These are phyloP conservation scores for Kodamaea fungicola DNA, from an alignment of 1,139 yeast genomes.

Conservation along the genomic window DNA sequence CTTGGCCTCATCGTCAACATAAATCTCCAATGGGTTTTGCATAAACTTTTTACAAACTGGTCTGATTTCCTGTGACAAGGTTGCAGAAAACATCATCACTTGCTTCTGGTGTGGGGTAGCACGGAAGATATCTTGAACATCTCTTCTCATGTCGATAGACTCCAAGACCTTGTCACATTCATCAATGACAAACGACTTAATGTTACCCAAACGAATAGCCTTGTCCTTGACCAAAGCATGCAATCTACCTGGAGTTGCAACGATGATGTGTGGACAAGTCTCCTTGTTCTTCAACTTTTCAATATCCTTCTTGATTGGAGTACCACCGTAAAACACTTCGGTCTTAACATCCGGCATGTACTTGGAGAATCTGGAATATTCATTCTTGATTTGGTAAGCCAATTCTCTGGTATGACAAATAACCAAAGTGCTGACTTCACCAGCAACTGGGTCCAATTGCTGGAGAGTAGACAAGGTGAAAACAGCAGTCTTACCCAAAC, in stretches of 20 bases:
- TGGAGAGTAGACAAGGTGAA: conserved; percentile 94
- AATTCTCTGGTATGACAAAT: conserved; percentile 98
- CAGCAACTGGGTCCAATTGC: conserved; percentile 96
- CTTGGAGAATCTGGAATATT: conserved; percentile 95
- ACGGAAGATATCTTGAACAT: conserved; percentile 96
- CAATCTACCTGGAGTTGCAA: conserved; percentile 98
- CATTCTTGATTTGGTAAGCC: conserved; percentile 97
- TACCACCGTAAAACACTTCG: conserved; percentile 96
- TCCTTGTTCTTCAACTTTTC: conserved; percentile 89
- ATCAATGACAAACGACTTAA: conserved; percentile 93
- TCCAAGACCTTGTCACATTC: conserved; percentile 99
- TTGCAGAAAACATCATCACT: conserved; percentile 99
- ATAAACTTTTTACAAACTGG: conserved; percentile 97
- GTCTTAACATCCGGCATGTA: conserved; percentile 98
- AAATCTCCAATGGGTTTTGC: conserved; percentile 97
- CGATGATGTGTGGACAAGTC: conserved; percentile 94
- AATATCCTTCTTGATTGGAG: conserved; percentile 80
- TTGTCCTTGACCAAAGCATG: conserved; percentile 92
- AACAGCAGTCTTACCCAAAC: conserved; percentile 98
- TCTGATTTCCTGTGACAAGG: conserved; percentile 89
- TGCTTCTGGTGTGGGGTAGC: conserved; percentile 98
- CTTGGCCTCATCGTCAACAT: conserved; percentile 97
- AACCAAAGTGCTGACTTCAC: conserved; percentile 91
- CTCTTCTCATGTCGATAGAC: conserved; percentile 92
- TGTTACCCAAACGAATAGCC: conserved; percentile 79